Percentiles rank a stretch among this genome's conserved stretches.
phyloP scores from a whole-genome alignment of 1,284 basidiomycete genomes.

The Ceratobasidium sp. region DNA sequence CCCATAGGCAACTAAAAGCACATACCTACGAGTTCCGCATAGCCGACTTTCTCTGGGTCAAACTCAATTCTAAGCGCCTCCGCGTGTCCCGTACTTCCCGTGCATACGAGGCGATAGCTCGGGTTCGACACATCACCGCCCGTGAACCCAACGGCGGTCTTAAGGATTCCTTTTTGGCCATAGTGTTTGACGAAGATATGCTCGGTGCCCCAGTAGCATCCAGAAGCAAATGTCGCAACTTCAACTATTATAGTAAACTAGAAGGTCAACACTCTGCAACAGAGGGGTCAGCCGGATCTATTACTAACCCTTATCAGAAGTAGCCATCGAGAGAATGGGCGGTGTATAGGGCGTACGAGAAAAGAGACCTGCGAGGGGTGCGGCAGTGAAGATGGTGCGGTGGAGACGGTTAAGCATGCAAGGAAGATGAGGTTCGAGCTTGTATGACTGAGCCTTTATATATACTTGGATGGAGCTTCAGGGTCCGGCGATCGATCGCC shows the following conservation, averaged over 20 bases:
- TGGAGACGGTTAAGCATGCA: conserved; percentile 45
- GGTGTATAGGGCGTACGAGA: conserved; percentile 40
- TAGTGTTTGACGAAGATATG: conserved; percentile 69
- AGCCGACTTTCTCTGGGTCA: conserved; percentile 82
- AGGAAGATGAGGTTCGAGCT: not conserved
- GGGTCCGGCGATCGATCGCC: conserved; percentile 35
- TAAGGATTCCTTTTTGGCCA: conserved; percentile 63
- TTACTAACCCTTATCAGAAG: conserved; percentile 47
- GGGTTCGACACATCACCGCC: conserved; percentile 77
- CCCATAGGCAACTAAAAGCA: conserved; percentile 41
- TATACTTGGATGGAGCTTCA: not conserved
- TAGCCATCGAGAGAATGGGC: conserved; percentile 46
- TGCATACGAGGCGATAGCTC: conserved; percentile 83
- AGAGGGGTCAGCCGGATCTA: not conserved
- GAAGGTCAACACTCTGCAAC: too few relatives aligned
- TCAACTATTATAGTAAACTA: conserved; percentile 60
- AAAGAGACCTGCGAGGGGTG: conserved; percentile 43
- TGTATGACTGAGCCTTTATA: conserved; percentile 35
- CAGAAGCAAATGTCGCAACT: conserved; percentile 82
- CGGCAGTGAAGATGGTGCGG: conserved; percentile 30
- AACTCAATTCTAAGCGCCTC: conserved; percentile 91
- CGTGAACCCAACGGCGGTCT: conserved; percentile 84
- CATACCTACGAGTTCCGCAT: conserved; percentile 86
- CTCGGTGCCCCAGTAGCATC: conserved; percentile 65
- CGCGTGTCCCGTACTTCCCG: conserved; percentile 88